Conservation (phyloP, 352 stramenopile species). For the Chrysophaeum taylorii region DNA sequence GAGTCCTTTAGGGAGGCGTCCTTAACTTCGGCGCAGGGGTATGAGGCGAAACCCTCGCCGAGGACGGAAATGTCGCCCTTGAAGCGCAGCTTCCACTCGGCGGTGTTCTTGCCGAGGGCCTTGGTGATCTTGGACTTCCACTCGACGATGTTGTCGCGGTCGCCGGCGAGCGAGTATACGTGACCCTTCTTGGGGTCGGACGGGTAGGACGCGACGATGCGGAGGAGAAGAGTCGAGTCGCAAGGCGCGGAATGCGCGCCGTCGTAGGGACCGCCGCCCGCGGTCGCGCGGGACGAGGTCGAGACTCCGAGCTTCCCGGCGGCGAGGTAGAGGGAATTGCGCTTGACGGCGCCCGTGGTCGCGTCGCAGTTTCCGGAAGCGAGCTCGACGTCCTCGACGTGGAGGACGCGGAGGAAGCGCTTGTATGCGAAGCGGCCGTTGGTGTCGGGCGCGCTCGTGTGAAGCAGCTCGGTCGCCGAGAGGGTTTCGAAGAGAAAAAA, state of each 20-base stretch:
- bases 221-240: not conserved
- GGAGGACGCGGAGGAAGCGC: conserved; percentile 12
- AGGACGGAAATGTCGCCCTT: conserved; percentile 1
- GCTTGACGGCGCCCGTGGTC: not conserved
- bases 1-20: not conserved
- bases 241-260: no score
- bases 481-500: conserved; percentile 15
- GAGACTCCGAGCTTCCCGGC: not conserved
- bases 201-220: not conserved
- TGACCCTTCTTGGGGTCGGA: not conserved
- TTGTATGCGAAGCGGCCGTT: not conserved
- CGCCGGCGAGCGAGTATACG: not conserved
- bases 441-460: conserved; percentile 6
- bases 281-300: not conserved
- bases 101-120: not conserved
- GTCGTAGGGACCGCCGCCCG: not conserved
- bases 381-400: conserved; percentile 15
- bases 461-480: not conserved
- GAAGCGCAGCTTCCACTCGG: conserved; percentile 14
- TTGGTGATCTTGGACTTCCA: not conserved
- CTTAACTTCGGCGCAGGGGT: not conserved
- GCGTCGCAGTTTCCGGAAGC: not conserved
- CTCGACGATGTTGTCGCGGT: not conserved
- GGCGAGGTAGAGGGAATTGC: not conserved
- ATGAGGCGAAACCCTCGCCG: conserved; percentile 1